Base-by-base conservation (phyloP, 441 rosid genomes). In the Omphalea diandra region DNA sequence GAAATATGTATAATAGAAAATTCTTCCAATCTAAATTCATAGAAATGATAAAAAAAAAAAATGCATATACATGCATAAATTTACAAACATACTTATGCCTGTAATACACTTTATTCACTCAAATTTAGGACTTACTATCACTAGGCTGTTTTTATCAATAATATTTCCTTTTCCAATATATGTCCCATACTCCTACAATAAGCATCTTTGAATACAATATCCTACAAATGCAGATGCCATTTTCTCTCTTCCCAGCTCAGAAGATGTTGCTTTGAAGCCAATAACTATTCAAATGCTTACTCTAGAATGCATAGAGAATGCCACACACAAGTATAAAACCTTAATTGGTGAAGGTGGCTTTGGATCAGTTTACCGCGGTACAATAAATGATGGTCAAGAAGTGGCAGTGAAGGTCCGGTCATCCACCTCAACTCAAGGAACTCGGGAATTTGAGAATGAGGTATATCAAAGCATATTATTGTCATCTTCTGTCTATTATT, bases 321-420 rank as follows among this genome's bases (percentile, higher is more conserved):
- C 83, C 52, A 90, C 88, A 40, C 77, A 82, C 54, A 74, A 78
- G 70, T 87, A 85, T 74, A 84, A 78, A 73, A 87, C 84, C 35
- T 57, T 86, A 76, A 86, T 87, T 31, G 93, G 96, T 63, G 96
- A 90, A 83, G 93, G 93, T 15, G 90, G 96, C 31, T 90, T 90
- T 54, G 91, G 96, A 72, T 79, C 93, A 4, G 96, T 90, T 20
- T 90, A 85, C 73, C 80, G 73, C 15, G 93, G 93, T 36, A 87
- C 86, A 67, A 80, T 87, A 71, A 67, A 62, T 69, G 89, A 87
- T 73, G 92, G 93, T 63, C 83, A 86, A 65, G 93, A 90, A 77
- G 91, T 87, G 72, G 93, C 93, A 68, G 96, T 85, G 40, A 90
- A 90, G 89, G 96, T 90, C 62, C 80, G 89, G 11, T 90, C 96